Conservation (phyloP, 2,329 filamentous ascomycete species). For the Trichoderma sp. region DNA sequence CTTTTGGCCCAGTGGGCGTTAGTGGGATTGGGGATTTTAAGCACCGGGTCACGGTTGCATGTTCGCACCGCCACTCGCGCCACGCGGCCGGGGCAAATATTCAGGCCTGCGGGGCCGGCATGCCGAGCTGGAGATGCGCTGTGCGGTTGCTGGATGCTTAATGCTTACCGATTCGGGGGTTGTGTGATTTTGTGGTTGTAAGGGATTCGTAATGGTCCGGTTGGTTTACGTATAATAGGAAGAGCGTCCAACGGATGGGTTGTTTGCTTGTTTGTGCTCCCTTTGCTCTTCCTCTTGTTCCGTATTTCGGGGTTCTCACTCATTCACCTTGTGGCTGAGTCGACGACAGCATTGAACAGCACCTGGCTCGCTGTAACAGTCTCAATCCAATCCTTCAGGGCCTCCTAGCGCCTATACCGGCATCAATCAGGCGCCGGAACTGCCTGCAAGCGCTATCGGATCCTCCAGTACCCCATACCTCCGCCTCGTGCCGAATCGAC, state of each 20-base stretch:
- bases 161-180: neutral
- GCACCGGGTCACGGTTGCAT: no score
- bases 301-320: neutral
- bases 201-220: neutral
- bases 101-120: no score
- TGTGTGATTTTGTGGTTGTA: neutral
- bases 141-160: neutral
- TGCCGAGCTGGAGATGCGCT: neutral
- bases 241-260: neutral
- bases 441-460: neutral
- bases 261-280: neutral
- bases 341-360: neutral
- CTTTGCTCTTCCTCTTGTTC: neutral
- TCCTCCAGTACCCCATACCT: neutral
- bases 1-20: neutral
- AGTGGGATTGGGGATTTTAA: neutral
- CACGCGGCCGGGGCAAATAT: conserved; percentile 26
- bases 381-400: neutral
- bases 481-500: neutral
- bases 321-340: neutral
- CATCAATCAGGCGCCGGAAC: neutral
- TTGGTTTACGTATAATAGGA: neutral
- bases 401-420: neutral
- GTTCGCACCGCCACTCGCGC: conserved; percentile 27
- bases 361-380: neutral